Base-by-base conservation (phyloP, 2,329 filamentous ascomycete species). In the Xylariaceae sp. region DNA sequence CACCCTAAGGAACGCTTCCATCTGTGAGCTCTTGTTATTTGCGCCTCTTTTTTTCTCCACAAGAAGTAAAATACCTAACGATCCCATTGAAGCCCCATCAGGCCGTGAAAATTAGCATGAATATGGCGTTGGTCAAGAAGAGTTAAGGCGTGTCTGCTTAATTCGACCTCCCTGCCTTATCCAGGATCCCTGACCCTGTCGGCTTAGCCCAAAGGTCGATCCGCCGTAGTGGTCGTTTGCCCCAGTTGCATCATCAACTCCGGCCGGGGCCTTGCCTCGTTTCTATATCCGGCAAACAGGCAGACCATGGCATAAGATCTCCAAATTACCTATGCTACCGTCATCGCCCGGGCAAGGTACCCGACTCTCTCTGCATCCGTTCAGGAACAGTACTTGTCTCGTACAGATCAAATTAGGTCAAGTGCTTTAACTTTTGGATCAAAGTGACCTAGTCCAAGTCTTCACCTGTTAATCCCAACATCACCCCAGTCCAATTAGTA, bases 291-390 rank as follows among this genome's bases (percentile, higher is more conserved):
- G 68, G 71, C 64, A 71, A 65, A 64, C 62, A 62, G 54, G 55
- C 45, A 64, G 60, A 63, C 67, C 68, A 73, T 73, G 70, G 72
- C 74, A 77, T 78, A 77, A 77, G 72, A 76, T 75, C 70, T 66
- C 68, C 74, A 74, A 76, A 75, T 77, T 77, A n/a, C n/a, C n/a
- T n/a, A 76, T 77, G 69, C 73, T 71, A 68, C 70, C 67, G 69
- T 72, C 70, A 69, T 68, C 64, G 66, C 68, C n/a, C 68, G 65
- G 68, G 60, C 69, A 69, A 70, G 66, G 66, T 67, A 63, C 66
- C 63, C 61, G 57, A 62, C 63, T 64, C 66, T 66, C 66, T 66
- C 64, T 65, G n/a, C n/a, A 65, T 56, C 55, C 60, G 60, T 63
- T 68, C 66, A 68, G 69, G 68, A 70, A 73, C 72, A 62, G 66